Percentiles rank a stretch among this genome's conserved stretches.
Evolutionary conservation across 1,284 basidiomycete species (phyloP).

Genomic region (Schizophyllum commune): DNA sequence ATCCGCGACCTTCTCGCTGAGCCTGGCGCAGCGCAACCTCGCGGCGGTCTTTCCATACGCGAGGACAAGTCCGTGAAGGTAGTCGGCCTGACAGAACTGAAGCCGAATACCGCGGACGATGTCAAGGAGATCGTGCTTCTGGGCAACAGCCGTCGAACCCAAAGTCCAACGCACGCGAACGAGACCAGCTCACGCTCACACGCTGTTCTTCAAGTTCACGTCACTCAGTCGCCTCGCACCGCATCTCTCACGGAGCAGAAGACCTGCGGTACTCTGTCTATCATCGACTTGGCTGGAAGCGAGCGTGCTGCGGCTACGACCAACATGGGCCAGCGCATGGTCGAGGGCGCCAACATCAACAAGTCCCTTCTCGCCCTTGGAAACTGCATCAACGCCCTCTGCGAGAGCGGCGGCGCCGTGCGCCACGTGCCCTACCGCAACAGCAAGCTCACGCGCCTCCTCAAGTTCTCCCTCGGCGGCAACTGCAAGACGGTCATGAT

Average conservation of each 20-base stretch:
- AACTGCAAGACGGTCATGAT: conserved; percentile 99
- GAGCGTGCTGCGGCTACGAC: conserved; percentile 91
- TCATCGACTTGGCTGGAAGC: conserved; percentile 94
- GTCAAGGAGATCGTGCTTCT: conserved; percentile 87
- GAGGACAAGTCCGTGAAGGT: conserved; percentile 93
- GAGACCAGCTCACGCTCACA: conserved; percentile 94
- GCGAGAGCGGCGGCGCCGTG: conserved; percentile 76
- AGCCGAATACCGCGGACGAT: conserved; percentile 78
- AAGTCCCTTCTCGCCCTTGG: conserved; percentile 92
- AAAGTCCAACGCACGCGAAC: conserved; percentile 91
- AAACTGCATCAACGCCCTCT: conserved; percentile 95
- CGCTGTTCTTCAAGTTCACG: conserved; percentile 90
- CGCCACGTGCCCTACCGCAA: conserved; percentile 94
- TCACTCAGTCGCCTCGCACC: conserved; percentile 79
- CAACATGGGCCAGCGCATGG: conserved; percentile 96
- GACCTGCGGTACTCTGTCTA: conserved; percentile 84
- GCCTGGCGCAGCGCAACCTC: conserved; percentile 51
- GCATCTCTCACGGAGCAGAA: conserved; percentile 73
- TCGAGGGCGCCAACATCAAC: conserved; percentile 97
- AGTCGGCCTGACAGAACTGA: conserved; percentile 72
- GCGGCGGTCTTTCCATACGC: conserved; percentile 84
- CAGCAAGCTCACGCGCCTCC: conserved; percentile 90
- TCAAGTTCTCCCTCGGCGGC: conserved; percentile 94
- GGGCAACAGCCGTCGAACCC: conserved; percentile 83
- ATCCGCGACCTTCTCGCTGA: conserved; percentile 92